These are phyloP conservation scores for Ophiostoma ulmi DNA, from an alignment of 2,329 filamentous ascomycete genomes.

Conservation along the genomic window DNA sequence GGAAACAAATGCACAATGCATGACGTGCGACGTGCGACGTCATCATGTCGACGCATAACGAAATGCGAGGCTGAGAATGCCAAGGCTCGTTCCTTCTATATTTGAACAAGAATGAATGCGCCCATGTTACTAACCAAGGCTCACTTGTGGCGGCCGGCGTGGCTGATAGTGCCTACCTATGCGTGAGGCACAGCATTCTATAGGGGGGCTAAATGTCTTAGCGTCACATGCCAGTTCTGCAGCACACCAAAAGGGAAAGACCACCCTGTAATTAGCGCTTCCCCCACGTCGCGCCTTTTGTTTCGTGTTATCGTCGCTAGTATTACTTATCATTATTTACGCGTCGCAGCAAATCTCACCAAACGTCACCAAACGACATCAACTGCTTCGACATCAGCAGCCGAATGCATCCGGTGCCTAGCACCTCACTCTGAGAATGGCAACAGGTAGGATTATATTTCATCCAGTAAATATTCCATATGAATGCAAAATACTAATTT, in stretches of 20 bases:
- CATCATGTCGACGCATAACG: background rate
- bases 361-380: background rate
- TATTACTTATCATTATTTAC: background rate
- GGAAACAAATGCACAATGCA: background rate
- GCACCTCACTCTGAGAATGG: background rate
- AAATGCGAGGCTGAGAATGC: slow-evolving; percentile 20
- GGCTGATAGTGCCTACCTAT: background rate
- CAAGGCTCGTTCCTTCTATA: slow-evolving; percentile 18
- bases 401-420: background rate
- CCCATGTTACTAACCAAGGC: background rate
- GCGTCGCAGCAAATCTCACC: background rate
- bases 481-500: background rate
- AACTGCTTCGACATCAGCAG: background rate
- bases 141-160: background rate
- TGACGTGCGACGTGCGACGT: background rate
- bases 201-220: background rate
- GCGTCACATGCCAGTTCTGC: background rate
- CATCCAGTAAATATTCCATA: background rate
- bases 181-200: background rate
- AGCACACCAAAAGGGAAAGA: background rate
- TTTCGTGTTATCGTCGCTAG: background rate
- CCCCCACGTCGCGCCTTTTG: slow-evolving; percentile 15
- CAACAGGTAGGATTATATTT: background rate
- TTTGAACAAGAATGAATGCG: background rate
- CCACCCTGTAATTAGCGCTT: background rate